Evolutionary conservation across 495 filamentous ascomycete species (phyloP).

Genomic region (Neurospora sp.): DNA sequence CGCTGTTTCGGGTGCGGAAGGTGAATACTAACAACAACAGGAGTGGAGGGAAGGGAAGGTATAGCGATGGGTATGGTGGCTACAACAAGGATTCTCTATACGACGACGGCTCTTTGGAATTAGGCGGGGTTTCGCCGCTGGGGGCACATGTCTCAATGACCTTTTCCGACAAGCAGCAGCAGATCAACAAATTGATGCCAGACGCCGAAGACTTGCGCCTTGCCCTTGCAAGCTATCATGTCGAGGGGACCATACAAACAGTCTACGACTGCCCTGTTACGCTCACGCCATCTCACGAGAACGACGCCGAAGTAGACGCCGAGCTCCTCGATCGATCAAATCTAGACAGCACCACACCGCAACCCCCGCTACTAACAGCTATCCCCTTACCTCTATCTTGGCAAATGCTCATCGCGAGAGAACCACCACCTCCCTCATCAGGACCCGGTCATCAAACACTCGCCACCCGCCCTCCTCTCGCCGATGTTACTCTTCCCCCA

Average conservation of each 20-base stretch:
- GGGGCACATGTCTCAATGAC: background rate
- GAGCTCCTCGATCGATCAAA: background rate
- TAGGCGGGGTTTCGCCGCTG: background rate
- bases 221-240: background rate
- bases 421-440: background rate
- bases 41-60: background rate
- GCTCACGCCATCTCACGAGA: background rate
- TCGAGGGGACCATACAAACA: background rate
- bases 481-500: constrained; percentile 7
- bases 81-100: background rate
- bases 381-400: constrained; percentile 8
- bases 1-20: background rate
- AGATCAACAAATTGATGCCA: background rate
- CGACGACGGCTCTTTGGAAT: background rate
- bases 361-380: background rate
- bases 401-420: constrained; percentile 14
- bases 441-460: background rate
- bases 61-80: background rate
- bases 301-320: background rate
- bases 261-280: constrained; percentile 16
- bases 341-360: background rate
- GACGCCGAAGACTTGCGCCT: background rate
- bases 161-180: background rate
- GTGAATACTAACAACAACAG: background rate
- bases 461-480: constrained; percentile 6